A percentile compares a stretch with the other conserved stretches of the same genome.
Conservation (phyloP, 2,329 filamentous ascomycete species). For the Talaromyces sp. region DNA sequence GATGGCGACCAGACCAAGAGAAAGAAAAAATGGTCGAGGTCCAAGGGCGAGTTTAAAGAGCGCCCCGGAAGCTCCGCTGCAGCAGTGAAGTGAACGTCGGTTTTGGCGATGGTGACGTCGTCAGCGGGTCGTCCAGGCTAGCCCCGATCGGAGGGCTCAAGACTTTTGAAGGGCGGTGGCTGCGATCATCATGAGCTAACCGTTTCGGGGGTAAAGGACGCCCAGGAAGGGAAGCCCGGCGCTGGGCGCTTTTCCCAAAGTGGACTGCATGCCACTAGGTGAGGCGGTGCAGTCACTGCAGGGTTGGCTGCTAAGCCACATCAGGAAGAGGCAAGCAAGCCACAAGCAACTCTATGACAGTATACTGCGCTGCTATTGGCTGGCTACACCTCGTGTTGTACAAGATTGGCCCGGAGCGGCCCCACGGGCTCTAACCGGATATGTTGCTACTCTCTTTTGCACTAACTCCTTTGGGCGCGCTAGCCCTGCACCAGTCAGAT, state of each 20-base stretch:
- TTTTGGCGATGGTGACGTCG: conserved; percentile 25
- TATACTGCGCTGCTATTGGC: not conserved
- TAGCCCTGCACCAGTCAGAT: not conserved
- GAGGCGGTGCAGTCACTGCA: not conserved
- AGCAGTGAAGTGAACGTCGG: not conserved
- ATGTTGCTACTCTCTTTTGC: not conserved
- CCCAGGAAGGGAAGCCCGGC: not conserved
- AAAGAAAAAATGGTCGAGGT: conserved; percentile 3
- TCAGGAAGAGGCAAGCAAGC: not conserved
- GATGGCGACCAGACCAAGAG: not conserved
- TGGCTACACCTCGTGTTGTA: not conserved
- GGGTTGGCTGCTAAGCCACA: not conserved
- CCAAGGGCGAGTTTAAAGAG: not conserved
- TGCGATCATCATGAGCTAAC: not conserved
- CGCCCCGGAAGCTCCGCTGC: not conserved
- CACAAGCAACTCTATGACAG: not conserved
- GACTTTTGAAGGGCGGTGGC: no score
- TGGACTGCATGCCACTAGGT: not conserved
- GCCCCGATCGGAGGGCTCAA: not conserved
- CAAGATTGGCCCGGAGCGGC: not conserved
- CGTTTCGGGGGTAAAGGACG: not conserved
- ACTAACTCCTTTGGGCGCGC: not conserved
- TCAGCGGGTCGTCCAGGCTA: conserved; percentile 6
- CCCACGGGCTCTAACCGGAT: not conserved
- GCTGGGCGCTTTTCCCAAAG: not conserved